Evolutionary conservation across 75 land plant genomes (phyloP), one percentile per base, ranked within the genome.

Genomic region (Sequoia sempervirens): DNA sequence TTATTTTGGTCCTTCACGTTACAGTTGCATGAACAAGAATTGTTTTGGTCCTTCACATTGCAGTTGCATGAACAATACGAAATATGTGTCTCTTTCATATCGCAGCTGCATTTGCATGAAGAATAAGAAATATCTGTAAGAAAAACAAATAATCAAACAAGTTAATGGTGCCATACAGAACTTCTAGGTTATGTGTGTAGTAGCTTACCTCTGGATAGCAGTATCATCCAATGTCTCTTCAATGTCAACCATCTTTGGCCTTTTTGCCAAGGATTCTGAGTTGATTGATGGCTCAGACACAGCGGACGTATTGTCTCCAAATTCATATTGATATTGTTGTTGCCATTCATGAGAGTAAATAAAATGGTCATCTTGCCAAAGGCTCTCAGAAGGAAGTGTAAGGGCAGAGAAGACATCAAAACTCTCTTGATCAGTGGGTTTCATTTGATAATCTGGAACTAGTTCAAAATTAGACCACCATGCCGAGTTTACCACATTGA

Each of bases 381-480:
- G 80, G 80, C 50, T 78, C 40, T 78, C 80, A 37, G 80, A 78
- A 40, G 80, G 80, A 38, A 78, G 47, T 78, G 32, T 12, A 43
- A 78, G 80, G n/a, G 50, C 50, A 20, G 80, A 45, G 14, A 78
- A 32, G 28, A 11, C 30, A 78, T 78, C 80, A 45, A 78, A 78
- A n/a, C 52, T n/a, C 26, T 45, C 46, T 1, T 41, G 30, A 43
- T 43, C 47, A 41, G 5, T 11, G 80, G 50, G 13, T 43, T 78
- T 45, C 14, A 45, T 20, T n/a, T 78, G 50, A 78, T 26, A 78
- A 13, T 78, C 80, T 78, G 47, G 80, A 78, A 78, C 7, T 70
- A 11, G 13, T 12, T 89, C 92, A 83, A 84, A 80, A 61, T 81
- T 73, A 61, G 91, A 87, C 94, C 94, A 93, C 88, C 91, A 91